phyloP scores from a whole-genome alignment of 208 protist species.

The Polymyxa betae region DNA sequence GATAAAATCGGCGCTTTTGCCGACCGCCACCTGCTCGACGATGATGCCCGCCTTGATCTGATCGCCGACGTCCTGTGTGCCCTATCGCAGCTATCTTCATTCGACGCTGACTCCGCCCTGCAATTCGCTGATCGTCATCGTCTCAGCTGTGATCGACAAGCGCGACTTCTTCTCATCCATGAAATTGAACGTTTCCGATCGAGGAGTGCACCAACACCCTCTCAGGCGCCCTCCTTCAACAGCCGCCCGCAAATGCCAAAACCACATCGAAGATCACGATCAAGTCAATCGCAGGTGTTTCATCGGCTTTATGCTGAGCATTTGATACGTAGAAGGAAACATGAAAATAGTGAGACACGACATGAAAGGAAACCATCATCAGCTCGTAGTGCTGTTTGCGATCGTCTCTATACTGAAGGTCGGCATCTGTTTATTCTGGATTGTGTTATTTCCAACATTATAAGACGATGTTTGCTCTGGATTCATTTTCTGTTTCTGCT shows the following conservation, averaged over 20 bases:
- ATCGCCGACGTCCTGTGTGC: neutral
- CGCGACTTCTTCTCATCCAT: too few relatives aligned
- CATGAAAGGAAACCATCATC: neutral
- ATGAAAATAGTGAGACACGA: neutral
- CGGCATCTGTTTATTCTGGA: neutral
- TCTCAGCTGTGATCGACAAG: too few relatives aligned
- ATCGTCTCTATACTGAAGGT: constrained; percentile 15
- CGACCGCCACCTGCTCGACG: neutral
- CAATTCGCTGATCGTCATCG: constrained; percentile 11
- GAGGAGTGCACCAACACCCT: neutral
- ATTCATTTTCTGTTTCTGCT: neutral
- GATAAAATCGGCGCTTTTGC: neutral
- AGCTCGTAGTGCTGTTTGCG: constrained; percentile 16
- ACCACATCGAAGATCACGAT: neutral
- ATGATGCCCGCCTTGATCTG: neutral
- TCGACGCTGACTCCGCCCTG: constrained; percentile 9
- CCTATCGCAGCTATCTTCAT: too few relatives aligned
- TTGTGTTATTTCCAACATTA: too few relatives aligned
- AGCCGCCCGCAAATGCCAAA: too few relatives aligned
- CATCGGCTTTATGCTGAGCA: too few relatives aligned
- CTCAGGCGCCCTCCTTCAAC: constrained; percentile 1
- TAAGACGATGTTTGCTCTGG: too few relatives aligned
- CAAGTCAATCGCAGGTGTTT: neutral
- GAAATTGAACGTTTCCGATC: too few relatives aligned
- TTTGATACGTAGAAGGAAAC: neutral